Conservation (phyloP, 495 filamentous ascomycete species). For the Podospora appendiculata region DNA sequence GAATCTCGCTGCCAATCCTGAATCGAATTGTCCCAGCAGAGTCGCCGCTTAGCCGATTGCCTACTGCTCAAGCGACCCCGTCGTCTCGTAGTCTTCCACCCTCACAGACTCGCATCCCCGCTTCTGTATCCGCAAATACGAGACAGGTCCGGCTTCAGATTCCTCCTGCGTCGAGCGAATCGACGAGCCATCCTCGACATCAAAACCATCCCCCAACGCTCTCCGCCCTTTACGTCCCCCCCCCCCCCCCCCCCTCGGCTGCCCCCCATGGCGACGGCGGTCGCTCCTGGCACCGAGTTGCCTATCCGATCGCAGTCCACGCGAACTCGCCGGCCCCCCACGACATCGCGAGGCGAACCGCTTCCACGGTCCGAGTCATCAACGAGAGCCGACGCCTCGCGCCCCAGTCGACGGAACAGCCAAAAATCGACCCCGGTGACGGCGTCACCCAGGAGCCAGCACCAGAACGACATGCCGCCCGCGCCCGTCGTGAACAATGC, state of each 20-base stretch:
- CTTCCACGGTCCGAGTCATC: constrained; percentile 25
- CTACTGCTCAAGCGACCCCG: too few relatives aligned
- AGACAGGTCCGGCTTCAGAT: too few relatives aligned
- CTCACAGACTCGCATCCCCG: too few relatives aligned
- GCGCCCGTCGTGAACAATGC: constrained; percentile 38
- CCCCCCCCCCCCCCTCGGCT: neutral
- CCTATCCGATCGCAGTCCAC: constrained; percentile 29
- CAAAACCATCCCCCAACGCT: neutral
- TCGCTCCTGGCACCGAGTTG: constrained; percentile 21
- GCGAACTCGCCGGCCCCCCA: constrained; percentile 24
- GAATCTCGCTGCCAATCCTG: too few relatives aligned
- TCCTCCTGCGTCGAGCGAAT: too few relatives aligned
- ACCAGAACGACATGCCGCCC: constrained; percentile 45
- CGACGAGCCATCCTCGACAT: too few relatives aligned
- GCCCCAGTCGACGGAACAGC: constrained; percentile 36
- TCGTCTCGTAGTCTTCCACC: too few relatives aligned
- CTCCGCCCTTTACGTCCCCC: neutral
- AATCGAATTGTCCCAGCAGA: too few relatives aligned
- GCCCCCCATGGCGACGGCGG: constrained; percentile 19
- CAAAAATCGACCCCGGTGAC: constrained; percentile 11
- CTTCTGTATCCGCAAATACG: too few relatives aligned
- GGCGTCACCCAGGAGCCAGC: constrained; percentile 8
- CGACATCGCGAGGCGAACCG: constrained; percentile 20
- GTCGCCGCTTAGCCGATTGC: too few relatives aligned
- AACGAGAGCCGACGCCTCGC: constrained; percentile 32